Evolutionary conservation across 495 filamentous ascomycete genomes (phyloP).

Genomic region (Aspergillus wentii): DNA sequence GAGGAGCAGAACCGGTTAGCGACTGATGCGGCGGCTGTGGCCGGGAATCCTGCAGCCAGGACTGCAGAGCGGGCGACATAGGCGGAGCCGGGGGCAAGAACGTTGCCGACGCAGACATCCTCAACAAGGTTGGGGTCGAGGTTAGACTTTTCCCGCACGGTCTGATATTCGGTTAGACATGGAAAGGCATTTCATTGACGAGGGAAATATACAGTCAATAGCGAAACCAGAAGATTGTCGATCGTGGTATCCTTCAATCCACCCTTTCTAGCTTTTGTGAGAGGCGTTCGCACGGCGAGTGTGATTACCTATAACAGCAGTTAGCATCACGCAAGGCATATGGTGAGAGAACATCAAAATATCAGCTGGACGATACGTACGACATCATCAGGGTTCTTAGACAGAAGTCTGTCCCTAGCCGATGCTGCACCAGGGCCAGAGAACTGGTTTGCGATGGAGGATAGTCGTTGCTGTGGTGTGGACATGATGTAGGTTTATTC

Average conservation of each 20-base stretch:
- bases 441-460: constrained; percentile 36
- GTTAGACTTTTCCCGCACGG: constrained; percentile 64
- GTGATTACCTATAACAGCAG: constrained; percentile 65
- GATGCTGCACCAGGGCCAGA: constrained; percentile 21
- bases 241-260: constrained; percentile 88
- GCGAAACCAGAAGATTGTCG: constrained; percentile 73
- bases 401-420: constrained; percentile 29
- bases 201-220: constrained; percentile 59
- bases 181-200: background rate
- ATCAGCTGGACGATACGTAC: constrained; percentile 20
- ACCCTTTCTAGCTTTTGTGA: constrained; percentile 76
- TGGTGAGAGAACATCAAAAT: background rate
- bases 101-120: constrained; percentile 90
- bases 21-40: constrained; percentile 69
- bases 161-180: constrained; percentile 14
- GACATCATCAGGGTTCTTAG: constrained; percentile 41
- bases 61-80: constrained; percentile 85
- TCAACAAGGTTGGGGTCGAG: constrained; percentile 82
- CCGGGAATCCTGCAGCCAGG: constrained; percentile 88
- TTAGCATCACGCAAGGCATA: too few species aligned
- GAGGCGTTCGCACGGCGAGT: constrained; percentile 69
- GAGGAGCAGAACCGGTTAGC: constrained; percentile 96
- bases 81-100: constrained; percentile 51
- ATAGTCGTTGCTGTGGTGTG: constrained; percentile 37
- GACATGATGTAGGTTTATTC: constrained; percentile 32